Evolutionary conservation across 1,139 yeast genomes (phyloP).

Genomic region (Zygosaccharomyces pseudobailii): DNA sequence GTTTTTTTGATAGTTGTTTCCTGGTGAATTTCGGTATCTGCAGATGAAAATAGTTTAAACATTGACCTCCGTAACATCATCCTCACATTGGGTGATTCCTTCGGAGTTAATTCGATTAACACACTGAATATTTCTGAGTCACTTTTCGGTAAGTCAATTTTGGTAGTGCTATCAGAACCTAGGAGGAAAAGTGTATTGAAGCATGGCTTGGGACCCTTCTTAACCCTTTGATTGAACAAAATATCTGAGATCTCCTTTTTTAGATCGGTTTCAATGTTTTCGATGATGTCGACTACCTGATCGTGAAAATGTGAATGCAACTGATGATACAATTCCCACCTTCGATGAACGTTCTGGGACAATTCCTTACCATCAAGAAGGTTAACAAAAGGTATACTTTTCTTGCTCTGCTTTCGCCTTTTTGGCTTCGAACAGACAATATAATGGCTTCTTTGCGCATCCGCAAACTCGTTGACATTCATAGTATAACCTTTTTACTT

Average conservation of each 20-base stretch:
- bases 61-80: constrained; percentile 35
- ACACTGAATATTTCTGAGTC: constrained; percentile 17
- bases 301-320: constrained; percentile 31
- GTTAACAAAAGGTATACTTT: constrained; percentile 35
- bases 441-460: constrained; percentile 31
- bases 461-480: constrained; percentile 30
- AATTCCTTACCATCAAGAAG: constrained; percentile 39
- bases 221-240: constrained; percentile 11
- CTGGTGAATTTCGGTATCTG: constrained; percentile 18
- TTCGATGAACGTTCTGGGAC: constrained; percentile 23
- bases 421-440: constrained; percentile 19
- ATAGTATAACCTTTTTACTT: constrained; percentile 5
- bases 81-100: constrained; percentile 35
- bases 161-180: constrained; percentile 33
- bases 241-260: constrained; percentile 25
- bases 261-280: constrained; percentile 28
- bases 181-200: constrained; percentile 31
- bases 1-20: constrained; percentile 3
- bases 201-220: constrained; percentile 10
- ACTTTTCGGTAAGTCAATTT: constrained; percentile 23
- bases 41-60: constrained; percentile 29
- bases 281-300: constrained; percentile 29
- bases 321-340: constrained; percentile 38
- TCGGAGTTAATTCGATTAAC: constrained; percentile 30
- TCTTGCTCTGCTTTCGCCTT: constrained; percentile 8